These are phyloP conservation scores for Botrytis paeoniae DNA, from an alignment of 2,329 filamentous ascomycete genomes.

Conservation along the genomic window DNA sequence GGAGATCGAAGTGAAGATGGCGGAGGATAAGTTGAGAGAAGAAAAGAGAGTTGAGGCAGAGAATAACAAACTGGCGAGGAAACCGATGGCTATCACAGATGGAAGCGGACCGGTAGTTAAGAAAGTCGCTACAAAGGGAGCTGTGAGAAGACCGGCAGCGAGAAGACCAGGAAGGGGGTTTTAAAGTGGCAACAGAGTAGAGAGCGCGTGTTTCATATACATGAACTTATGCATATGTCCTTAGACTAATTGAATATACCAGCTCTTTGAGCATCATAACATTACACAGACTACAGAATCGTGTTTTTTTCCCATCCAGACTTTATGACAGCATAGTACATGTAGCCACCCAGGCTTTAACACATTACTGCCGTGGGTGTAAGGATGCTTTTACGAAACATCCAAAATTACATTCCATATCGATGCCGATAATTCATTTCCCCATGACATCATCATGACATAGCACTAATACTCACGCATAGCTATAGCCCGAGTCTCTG, in stretches of 20 bases:
- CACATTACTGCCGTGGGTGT: background rate
- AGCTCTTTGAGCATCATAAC: background rate
- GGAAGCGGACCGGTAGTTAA: conserved; percentile 14
- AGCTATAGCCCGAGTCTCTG: background rate
- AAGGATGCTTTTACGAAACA: background rate
- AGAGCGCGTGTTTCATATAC: background rate
- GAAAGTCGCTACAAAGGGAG: conserved; percentile 19
- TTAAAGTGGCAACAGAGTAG: background rate
- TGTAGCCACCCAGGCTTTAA: background rate
- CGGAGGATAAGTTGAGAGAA: conserved; percentile 71
- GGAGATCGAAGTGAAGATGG: conserved; percentile 92
- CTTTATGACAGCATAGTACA: no score
- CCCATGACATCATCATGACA: background rate
- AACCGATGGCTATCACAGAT: conserved; percentile 26
- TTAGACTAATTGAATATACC: conserved; percentile 2
- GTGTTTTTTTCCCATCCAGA: background rate
- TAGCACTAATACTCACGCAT: background rate
- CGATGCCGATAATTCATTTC: background rate
- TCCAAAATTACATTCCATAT: background rate
- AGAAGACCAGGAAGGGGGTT: conserved; percentile 21
- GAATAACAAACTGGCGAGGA: conserved; percentile 46
- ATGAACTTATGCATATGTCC: background rate
- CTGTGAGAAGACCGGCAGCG: conserved; percentile 18
- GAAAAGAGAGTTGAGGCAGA: conserved; percentile 54
- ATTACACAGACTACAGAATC: background rate